phyloP scores from a whole-genome alignment of 208 protist genomes.

The Perkinsela sp. region DNA sequence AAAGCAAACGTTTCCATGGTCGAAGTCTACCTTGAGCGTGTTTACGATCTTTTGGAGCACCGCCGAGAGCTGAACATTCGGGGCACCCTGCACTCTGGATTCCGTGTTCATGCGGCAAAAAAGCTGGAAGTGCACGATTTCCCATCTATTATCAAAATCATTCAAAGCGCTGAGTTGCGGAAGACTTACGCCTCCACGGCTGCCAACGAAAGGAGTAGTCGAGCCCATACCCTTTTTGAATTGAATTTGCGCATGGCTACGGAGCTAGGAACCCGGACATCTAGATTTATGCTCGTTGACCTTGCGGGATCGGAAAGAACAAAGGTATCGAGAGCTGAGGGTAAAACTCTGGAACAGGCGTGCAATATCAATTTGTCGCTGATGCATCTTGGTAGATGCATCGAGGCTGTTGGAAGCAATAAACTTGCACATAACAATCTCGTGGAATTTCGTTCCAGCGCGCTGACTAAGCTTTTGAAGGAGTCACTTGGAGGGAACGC shows the following conservation, averaged over 20 bases:
- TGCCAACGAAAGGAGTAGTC: constrained; percentile 55
- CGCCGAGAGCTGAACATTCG: constrained; percentile 46
- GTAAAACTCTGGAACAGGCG: constrained; percentile 33
- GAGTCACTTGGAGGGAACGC: constrained; percentile 54
- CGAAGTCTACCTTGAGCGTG: constrained; percentile 85
- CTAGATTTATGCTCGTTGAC: constrained; percentile 44
- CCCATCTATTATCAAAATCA: constrained; percentile 38
- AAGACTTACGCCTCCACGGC: constrained; percentile 67
- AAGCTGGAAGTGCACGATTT: constrained; percentile 30
- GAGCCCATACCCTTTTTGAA: constrained; percentile 62
- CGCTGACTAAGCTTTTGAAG: constrained; percentile 50
- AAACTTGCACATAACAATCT: constrained; percentile 14
- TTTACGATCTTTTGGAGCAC: constrained; percentile 74
- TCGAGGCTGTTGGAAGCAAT: constrained; percentile 32
- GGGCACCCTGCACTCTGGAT: constrained; percentile 46
- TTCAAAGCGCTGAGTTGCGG: constrained; percentile 45
- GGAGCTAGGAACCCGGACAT: constrained; percentile 24
- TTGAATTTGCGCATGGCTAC: constrained; percentile 34
- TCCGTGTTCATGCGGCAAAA: constrained; percentile 46
- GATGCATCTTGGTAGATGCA: constrained; percentile 32
- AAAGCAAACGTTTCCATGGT: constrained; percentile 75
- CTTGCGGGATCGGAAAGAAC: constrained; percentile 47
- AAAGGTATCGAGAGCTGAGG: constrained; percentile 32
- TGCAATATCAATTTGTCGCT: constrained; percentile 65
- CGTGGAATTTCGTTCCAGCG: constrained; percentile 43